These are phyloP conservation scores for Dalechampia spathulata DNA, from an alignment of 441 rosid genomes.

Conservation along the genomic window DNA sequence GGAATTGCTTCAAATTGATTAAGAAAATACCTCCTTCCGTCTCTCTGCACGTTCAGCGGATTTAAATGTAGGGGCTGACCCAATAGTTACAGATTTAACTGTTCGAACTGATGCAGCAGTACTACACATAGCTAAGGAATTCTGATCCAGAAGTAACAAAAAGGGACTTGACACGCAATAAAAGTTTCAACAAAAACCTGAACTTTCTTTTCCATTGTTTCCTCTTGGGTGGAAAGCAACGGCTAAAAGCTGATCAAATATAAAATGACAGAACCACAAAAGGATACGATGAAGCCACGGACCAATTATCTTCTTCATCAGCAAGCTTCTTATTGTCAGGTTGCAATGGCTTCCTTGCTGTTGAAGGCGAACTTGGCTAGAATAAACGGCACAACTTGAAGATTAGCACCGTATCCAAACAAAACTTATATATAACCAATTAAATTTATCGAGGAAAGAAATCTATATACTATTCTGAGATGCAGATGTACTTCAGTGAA, in stretches of 20 bases:
- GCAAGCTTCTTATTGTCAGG: conserved; percentile 46
- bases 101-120: too few relatives aligned
- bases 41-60: too few relatives aligned
- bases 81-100: too few relatives aligned
- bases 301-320: conserved; percentile 84
- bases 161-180: not conserved
- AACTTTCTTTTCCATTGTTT: not conserved
- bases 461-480: not conserved
- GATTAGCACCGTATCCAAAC: conserved; percentile 7
- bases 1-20: not conserved
- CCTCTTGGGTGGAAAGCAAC: not conserved
- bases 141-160: not conserved
- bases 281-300: conserved; percentile 94
- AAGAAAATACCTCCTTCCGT: not conserved
- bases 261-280: not conserved
- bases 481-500: not conserved
- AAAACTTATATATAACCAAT: not conserved
- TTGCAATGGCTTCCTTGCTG: conserved; percentile 41
- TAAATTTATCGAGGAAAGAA: not conserved
- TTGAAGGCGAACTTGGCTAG: conserved; percentile 37
- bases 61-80: too few relatives aligned
- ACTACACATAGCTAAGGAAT: too few relatives aligned
- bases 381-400: conserved; percentile 7
- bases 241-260: conserved; percentile 5
- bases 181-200: not conserved